A percentile compares a stretch with the other conserved stretches of the same genome.
These are phyloP conservation scores for Coniochaeta ligniaria DNA, from an alignment of 2,329 filamentous ascomycete species.

Conservation along the genomic window DNA sequence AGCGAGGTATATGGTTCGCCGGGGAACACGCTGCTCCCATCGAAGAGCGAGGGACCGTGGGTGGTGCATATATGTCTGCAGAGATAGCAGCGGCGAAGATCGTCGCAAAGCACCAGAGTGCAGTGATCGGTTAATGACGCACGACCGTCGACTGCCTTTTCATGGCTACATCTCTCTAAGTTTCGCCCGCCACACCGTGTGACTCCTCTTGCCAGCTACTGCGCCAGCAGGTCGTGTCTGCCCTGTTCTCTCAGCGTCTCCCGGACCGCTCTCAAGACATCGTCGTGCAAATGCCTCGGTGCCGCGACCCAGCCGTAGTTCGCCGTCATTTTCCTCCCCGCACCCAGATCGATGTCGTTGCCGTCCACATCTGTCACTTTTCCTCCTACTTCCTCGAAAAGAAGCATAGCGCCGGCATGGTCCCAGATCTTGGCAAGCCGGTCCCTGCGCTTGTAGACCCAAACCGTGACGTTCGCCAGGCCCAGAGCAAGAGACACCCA, in stretches of 20 bases:
- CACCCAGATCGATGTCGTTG: slow-evolving; percentile 38
- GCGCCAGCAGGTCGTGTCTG: slow-evolving; percentile 20
- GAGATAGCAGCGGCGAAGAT: slow-evolving; percentile 24
- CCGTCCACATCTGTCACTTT: slow-evolving; percentile 48
- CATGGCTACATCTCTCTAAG: neutral
- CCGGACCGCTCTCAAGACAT: slow-evolving; percentile 31
- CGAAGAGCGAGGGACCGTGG: slow-evolving; percentile 56
- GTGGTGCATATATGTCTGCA: slow-evolving; percentile 59
- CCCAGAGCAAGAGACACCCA: slow-evolving; percentile 47
- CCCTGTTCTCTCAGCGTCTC: slow-evolving; percentile 24
- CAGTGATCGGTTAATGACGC: no score
- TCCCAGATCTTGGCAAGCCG: slow-evolving; percentile 51
- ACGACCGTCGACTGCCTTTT: neutral
- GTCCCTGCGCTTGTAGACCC: slow-evolving; percentile 44
- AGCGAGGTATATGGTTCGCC: slow-evolving; percentile 54
- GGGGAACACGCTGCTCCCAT: slow-evolving; percentile 64
- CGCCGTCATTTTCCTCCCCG: slow-evolving; percentile 37
- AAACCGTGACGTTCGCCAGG: slow-evolving; percentile 45
- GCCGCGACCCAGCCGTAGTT: slow-evolving; percentile 54
- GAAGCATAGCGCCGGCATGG: slow-evolving; percentile 51
- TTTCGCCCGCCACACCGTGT: neutral
- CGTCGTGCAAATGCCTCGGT: slow-evolving; percentile 32
- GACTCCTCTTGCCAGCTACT: neutral
- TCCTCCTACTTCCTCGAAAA: slow-evolving; percentile 51
- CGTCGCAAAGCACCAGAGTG: neutral